Conservation (phyloP, 805 yeast species). For the Candida maltosa region DNA sequence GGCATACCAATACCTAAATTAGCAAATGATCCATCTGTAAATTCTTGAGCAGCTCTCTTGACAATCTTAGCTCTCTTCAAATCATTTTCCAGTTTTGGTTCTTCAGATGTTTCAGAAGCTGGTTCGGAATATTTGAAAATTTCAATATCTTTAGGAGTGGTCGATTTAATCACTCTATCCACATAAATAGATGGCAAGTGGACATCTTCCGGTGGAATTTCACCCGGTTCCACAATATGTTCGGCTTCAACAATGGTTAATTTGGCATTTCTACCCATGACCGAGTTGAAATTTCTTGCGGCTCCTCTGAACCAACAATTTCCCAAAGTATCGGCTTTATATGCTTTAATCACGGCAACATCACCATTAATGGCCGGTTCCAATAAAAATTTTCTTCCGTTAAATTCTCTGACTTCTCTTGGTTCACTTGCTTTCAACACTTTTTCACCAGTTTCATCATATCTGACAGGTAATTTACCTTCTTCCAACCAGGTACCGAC, state of each 20-base stretch:
- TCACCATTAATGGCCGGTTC: constrained; percentile 46
- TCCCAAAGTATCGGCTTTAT: constrained; percentile 47
- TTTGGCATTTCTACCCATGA: constrained; percentile 44
- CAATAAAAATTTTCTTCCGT: constrained; percentile 39
- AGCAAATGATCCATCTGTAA: constrained; percentile 39
- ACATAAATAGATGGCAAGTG: constrained; percentile 49
- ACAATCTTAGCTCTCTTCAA: constrained; percentile 32
- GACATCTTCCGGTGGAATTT: constrained; percentile 40
- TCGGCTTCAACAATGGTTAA: constrained; percentile 51
- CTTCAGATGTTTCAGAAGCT: constrained; percentile 3
- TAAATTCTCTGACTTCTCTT: constrained; percentile 40
- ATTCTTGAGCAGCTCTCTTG: constrained; percentile 45
- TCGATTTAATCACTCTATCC: constrained; percentile 34
- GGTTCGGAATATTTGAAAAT: constrained; percentile 22
- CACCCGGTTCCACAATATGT: constrained; percentile 45
- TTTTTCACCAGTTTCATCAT: constrained; percentile 28
- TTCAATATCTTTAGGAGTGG: constrained; percentile 43
- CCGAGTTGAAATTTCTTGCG: constrained; percentile 44
- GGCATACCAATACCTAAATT: constrained; percentile 54
- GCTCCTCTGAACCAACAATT: constrained; percentile 47
- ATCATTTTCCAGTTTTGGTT: constrained; percentile 13
- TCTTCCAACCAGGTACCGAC: constrained; percentile 50
- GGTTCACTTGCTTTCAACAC: constrained; percentile 35
- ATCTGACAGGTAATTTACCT: constrained; percentile 44
- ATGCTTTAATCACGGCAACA: constrained; percentile 46